Conservation (phyloP, 176 grass and related monocot genomes). For the Aegilops speltoides region DNA sequence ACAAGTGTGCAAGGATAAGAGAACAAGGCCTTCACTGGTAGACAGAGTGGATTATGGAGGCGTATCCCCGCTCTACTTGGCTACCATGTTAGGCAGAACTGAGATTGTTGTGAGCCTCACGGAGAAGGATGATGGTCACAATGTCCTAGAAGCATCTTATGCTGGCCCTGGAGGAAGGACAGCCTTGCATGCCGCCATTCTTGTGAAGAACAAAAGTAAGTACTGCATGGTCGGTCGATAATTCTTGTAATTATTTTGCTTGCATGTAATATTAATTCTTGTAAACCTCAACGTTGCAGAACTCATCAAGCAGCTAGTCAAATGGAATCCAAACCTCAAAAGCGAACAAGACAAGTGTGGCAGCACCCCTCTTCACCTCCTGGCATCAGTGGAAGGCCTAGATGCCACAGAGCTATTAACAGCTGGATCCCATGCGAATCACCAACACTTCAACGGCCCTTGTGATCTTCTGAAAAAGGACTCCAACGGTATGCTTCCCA, state of each 20-base stretch:
- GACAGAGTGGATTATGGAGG: background rate
- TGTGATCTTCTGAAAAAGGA: background rate
- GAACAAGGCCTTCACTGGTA: background rate
- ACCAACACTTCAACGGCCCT: background rate
- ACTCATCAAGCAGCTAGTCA: background rate
- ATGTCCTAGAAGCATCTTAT: background rate
- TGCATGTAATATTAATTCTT: background rate
- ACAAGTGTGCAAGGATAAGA: background rate
- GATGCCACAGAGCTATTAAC: background rate
- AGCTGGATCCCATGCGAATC: background rate
- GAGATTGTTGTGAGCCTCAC: no score
- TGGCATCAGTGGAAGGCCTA: background rate
- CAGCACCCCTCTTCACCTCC: background rate
- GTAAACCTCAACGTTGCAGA: background rate
- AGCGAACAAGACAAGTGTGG: background rate
- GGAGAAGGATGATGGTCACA: background rate
- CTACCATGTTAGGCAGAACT: background rate
- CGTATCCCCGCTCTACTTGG: slow-evolving; percentile 14
- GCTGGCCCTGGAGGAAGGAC: background rate
- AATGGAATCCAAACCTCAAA: background rate
- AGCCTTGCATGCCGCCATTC: background rate
- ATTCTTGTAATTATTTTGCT: background rate
- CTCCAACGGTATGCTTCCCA: background rate
- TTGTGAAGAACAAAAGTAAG: background rate
- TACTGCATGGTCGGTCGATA: background rate